These are phyloP conservation scores for Isatis lusitanica DNA, from an alignment of 441 rosid genomes.

Conservation along the genomic window DNA sequence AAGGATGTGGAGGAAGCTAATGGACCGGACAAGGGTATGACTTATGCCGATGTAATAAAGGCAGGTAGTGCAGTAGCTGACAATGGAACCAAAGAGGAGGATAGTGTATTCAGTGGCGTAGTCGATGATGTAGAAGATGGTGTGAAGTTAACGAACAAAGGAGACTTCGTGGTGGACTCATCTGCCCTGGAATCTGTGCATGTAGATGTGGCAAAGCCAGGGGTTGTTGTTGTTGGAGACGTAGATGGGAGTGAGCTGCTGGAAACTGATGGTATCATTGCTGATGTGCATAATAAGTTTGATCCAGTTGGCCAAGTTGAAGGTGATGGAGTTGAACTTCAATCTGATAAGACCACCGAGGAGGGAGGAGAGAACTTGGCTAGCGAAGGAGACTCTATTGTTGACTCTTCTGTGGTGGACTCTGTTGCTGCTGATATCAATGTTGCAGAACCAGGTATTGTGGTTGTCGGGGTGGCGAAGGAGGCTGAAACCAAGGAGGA, in stretches of 20 bases:
- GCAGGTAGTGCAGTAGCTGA: constrained; percentile 26
- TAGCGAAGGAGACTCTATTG: constrained; percentile 39
- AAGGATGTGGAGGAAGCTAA: constrained; percentile 15
- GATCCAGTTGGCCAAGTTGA: constrained; percentile 32
- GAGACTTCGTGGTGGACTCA: constrained; percentile 42
- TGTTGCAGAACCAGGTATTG: constrained; percentile 37
- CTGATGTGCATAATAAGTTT: constrained; percentile 47
- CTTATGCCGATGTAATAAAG: constrained; percentile 26
- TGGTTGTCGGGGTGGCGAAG: constrained; percentile 43
- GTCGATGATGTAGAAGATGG: constrained; percentile 34
- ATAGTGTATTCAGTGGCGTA: constrained; percentile 1
- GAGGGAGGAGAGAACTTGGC: constrained; percentile 39
- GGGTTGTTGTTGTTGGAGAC: constrained; percentile 49
- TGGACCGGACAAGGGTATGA: constrained; percentile 19
- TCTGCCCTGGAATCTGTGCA: constrained; percentile 36
- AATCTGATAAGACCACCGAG: constrained; percentile 28
- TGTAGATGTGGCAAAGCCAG: constrained; percentile 36
- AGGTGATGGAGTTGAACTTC: constrained; percentile 23
- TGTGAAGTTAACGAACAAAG: constrained; percentile 37
- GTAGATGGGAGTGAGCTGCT: constrained; percentile 39
- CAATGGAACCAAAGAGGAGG: constrained; percentile 27
- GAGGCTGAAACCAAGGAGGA: constrained; percentile 34
- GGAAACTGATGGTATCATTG: constrained; percentile 37
- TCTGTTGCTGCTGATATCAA: constrained; percentile 34
- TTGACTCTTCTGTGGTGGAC: constrained; percentile 37